A percentile compares a stretch with the other conserved stretches of the same genome.
Conservation (phyloP, 441 rosid genomes). For the Erodium moschatum region DNA sequence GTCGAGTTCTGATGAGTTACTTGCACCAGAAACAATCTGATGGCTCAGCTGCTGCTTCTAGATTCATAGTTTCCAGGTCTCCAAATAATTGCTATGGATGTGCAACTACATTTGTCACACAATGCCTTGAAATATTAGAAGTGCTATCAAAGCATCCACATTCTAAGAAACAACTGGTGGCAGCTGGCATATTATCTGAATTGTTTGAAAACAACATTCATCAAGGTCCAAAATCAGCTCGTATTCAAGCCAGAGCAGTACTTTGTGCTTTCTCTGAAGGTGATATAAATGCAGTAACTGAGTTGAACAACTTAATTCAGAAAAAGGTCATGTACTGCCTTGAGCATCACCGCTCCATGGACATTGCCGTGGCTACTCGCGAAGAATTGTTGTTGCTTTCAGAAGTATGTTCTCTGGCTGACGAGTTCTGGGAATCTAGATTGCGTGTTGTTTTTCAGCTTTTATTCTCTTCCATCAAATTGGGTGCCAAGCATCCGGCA, state of each 20-base stretch:
- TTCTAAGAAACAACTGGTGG: slow-evolving; percentile 89
- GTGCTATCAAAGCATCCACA: slow-evolving; percentile 75
- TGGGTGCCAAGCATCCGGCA: slow-evolving; percentile 99
- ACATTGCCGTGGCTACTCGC: slow-evolving; percentile 86
- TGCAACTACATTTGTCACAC: slow-evolving; percentile 93
- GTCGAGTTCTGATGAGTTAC: slow-evolving; percentile 92
- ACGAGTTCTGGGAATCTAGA: slow-evolving; percentile 99
- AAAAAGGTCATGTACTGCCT: slow-evolving; percentile 98
- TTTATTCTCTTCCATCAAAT: slow-evolving; percentile 89
- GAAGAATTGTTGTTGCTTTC: slow-evolving; percentile 96
- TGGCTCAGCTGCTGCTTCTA: slow-evolving; percentile 50
- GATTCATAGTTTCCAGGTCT: slow-evolving; percentile 86
- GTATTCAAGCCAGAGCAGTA: slow-evolving; percentile 91
- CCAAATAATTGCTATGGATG: slow-evolving; percentile 99
- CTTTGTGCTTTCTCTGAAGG: slow-evolving; percentile 97
- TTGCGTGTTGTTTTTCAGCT: slow-evolving; percentile 94
- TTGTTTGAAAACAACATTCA: slow-evolving; percentile 97
- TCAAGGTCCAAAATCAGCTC: slow-evolving; percentile 94
- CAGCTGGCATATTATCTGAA: slow-evolving; percentile 86
- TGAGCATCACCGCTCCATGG: slow-evolving; percentile 99
- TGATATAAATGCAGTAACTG: slow-evolving; percentile 77
- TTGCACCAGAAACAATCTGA: slow-evolving; percentile 93
- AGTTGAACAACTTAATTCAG: slow-evolving; percentile 87
- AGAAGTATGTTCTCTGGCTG: slow-evolving; percentile 95
- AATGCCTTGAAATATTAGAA: slow-evolving; percentile 91